Conservation (phyloP, 176 grass and related monocot species). For the Chloris gayana region DNA sequence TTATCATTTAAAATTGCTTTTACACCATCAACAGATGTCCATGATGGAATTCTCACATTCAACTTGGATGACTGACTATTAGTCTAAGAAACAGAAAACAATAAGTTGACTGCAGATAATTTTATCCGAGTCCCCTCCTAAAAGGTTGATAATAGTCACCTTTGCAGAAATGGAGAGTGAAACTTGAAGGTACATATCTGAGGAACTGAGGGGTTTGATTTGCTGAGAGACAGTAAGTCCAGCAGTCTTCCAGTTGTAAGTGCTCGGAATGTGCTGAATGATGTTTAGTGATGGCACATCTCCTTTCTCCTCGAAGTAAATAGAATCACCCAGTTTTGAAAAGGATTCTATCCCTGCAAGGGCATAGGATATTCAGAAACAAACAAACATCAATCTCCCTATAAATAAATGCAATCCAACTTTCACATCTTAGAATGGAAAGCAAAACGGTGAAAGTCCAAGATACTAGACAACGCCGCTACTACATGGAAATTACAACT, state of each 20-base stretch:
- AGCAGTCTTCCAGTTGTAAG: slow-evolving; percentile 72
- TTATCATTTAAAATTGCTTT: slow-evolving; percentile 74
- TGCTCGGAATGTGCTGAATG: slow-evolving; percentile 85
- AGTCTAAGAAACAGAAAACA: slow-evolving; percentile 49
- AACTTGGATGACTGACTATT: slow-evolving; percentile 61
- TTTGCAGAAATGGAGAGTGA: slow-evolving; percentile 61
- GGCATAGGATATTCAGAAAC: slow-evolving; percentile 16
- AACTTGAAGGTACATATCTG: slow-evolving; percentile 58
- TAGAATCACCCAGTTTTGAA: slow-evolving; percentile 94
- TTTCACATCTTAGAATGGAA: not conserved
- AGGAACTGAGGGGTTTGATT: slow-evolving; percentile 56
- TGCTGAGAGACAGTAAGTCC: slow-evolving; percentile 68
- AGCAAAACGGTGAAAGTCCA: not conserved
- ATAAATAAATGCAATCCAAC: not conserved
- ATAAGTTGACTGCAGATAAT: slow-evolving; percentile 15
- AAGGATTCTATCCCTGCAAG: slow-evolving; percentile 87
- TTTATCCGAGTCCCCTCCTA: slow-evolving; percentile 3
- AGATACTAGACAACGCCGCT: not conserved
- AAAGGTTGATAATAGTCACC: slow-evolving; percentile 32
- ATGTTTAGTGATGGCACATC: slow-evolving; percentile 59
- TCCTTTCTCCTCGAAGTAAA: slow-evolving; percentile 95
- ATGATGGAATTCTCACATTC: slow-evolving; percentile 83
- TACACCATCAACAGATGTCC: slow-evolving; percentile 59
- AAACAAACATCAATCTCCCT: not conserved
- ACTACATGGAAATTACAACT: not conserved